Evolutionary conservation across 129 eudicot genomes (phyloP).

Genomic region (Tagetes erecta): DNA sequence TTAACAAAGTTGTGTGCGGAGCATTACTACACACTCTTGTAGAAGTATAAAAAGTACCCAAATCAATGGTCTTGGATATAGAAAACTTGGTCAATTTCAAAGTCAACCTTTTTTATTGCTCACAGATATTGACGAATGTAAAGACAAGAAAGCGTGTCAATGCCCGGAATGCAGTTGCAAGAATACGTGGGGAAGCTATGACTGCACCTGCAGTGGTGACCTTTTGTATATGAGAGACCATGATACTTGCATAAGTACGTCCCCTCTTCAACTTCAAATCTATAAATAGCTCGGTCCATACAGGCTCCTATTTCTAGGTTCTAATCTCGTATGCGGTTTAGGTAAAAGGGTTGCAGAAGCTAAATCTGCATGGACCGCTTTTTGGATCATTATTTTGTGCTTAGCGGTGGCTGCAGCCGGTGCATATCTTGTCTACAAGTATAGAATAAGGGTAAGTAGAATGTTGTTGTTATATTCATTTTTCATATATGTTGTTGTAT

Average conservation of each 20-base stretch:
- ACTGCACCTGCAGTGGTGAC: conserved; percentile 72
- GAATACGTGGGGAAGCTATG: conserved; percentile 97
- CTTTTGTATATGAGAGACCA: conserved; percentile 87
- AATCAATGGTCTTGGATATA: too few species aligned
- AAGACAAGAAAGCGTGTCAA: conserved; percentile 86
- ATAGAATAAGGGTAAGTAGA: conserved; percentile 75
- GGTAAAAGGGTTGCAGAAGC: conserved; percentile 61
- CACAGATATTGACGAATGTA: conserved; percentile 90
- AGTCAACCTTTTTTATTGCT: conserved; percentile 2
- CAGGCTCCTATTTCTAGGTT: conserved; percentile 10
- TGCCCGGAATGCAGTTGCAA: conserved; percentile 96
- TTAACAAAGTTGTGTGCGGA: neutral
- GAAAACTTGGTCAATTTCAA: conserved; percentile 8
- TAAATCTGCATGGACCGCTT: conserved; percentile 70
- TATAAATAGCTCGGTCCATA: neutral
- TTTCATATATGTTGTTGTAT: neutral
- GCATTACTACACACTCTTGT: neutral
- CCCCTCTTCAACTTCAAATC: conserved; percentile 15
- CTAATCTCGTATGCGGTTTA: conserved; percentile 36
- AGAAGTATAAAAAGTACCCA: neutral
- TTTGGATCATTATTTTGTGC: conserved; percentile 69
- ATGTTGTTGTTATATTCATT: neutral
- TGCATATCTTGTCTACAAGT: conserved; percentile 73
- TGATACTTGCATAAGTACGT: conserved; percentile 87
- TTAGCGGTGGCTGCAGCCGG: conserved; percentile 64